Percentiles rank a stretch among this genome's conserved stretches.
These are phyloP conservation scores for Cryoendolithus antarcticus DNA, from an alignment of 2,329 filamentous ascomycete genomes.

Conservation along the genomic window DNA sequence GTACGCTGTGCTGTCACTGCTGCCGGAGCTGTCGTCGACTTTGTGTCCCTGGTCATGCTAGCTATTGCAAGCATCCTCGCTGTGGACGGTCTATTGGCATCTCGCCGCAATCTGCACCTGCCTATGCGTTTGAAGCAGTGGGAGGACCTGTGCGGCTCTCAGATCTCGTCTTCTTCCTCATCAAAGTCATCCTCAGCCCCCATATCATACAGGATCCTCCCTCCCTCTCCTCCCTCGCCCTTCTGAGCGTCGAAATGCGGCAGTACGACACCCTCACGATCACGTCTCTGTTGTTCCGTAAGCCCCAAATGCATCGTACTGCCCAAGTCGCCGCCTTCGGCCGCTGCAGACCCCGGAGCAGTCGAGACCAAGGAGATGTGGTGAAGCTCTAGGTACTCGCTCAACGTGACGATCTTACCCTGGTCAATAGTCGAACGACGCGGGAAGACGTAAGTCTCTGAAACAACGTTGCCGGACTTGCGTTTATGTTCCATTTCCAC, in stretches of 20 bases:
- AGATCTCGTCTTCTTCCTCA: slow-evolving; percentile 89
- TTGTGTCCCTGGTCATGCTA: no score
- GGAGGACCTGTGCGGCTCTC: slow-evolving; percentile 7
- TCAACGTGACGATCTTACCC: no score
- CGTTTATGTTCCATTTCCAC: slow-evolving; percentile 77
- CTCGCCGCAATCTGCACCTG: no score
- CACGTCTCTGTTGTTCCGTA: slow-evolving; percentile 79
- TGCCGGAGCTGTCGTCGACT: no score
- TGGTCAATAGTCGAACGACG: not conserved
- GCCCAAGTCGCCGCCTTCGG: slow-evolving; percentile 52
- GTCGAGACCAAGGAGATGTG: slow-evolving; percentile 6
- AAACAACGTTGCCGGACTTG: slow-evolving; percentile 65
- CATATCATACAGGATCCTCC: slow-evolving; percentile 93
- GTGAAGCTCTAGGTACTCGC: no score
- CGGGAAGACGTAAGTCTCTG: slow-evolving; percentile 54
- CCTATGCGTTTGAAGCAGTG: no score
- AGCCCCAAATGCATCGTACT: slow-evolving; percentile 56
- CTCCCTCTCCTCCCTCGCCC: slow-evolving; percentile 61
- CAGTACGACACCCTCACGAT: slow-evolving; percentile 78
- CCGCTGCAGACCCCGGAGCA: not conserved
- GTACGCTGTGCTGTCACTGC: no score
- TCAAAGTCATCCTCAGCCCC: slow-evolving; percentile 94
- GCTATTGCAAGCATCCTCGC: no score
- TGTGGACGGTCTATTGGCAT: no score
- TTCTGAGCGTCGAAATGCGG: slow-evolving; percentile 96